A percentile compares a stretch with the other conserved stretches of the same genome.
phyloP scores from a whole-genome alignment of 495 filamentous ascomycete species.

The Hypoxylon crocopeplum region DNA sequence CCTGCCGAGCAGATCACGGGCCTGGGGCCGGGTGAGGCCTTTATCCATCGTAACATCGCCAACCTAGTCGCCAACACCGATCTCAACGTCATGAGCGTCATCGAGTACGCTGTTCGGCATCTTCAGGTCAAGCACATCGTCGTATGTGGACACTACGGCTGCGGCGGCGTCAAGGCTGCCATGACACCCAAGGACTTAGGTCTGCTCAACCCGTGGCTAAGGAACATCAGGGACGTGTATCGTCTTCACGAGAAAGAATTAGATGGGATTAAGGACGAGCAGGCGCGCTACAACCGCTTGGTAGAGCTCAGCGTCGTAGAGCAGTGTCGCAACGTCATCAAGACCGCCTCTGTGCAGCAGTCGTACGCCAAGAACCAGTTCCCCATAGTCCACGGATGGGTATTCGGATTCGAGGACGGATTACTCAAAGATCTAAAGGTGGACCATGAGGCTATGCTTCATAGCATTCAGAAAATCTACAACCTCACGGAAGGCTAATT shows the following conservation, averaged over 20 bases:
- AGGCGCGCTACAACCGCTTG: slow-evolving; percentile 58
- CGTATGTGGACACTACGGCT: slow-evolving; percentile 70
- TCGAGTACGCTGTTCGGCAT: slow-evolving; percentile 66
- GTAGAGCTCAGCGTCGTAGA: slow-evolving; percentile 67
- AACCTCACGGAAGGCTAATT: slow-evolving; percentile 48
- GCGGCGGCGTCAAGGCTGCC: slow-evolving; percentile 68
- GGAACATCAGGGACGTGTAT: slow-evolving; percentile 67
- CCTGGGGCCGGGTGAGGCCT: slow-evolving; percentile 64
- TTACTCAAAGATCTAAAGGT: slow-evolving; percentile 61
- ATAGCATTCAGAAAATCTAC: slow-evolving; percentile 63
- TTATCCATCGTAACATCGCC: slow-evolving; percentile 70
- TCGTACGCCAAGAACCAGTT: slow-evolving; percentile 57
- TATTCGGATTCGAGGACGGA: slow-evolving; percentile 61
- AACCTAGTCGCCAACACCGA: slow-evolving; percentile 66
- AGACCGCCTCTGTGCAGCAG: slow-evolving; percentile 63
- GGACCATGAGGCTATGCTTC: slow-evolving; percentile 52
- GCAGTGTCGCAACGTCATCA: slow-evolving; percentile 65
- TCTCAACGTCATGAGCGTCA: slow-evolving; percentile 67
- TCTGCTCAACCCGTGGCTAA: slow-evolving; percentile 66
- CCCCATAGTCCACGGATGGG: slow-evolving; percentile 64
- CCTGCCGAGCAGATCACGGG: slow-evolving; percentile 67
- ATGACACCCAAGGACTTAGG: slow-evolving; percentile 65
- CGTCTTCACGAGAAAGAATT: slow-evolving; percentile 63
- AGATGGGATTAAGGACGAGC: slow-evolving; percentile 54
- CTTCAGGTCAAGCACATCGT: slow-evolving; percentile 69